These are phyloP conservation scores for Citeromyces hawaiiensis DNA, from an alignment of 1,139 yeast genomes.

Conservation along the genomic window DNA sequence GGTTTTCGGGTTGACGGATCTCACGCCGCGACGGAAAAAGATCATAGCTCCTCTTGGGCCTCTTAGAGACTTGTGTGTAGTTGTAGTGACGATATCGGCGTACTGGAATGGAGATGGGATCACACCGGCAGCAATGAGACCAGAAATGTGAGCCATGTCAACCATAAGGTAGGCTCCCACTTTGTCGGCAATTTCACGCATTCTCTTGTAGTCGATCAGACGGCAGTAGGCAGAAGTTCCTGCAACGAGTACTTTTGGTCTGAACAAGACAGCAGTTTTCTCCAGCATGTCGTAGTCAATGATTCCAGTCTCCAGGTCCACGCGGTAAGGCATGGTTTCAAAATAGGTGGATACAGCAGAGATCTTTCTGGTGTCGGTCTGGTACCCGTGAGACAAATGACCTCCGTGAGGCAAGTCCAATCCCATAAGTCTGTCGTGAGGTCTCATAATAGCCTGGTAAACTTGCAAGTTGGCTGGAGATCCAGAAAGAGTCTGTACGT, in stretches of 20 bases:
- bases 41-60: slow-evolving; percentile 99
- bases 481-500: slow-evolving; percentile 91
- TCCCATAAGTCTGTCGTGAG: slow-evolving; percentile 95
- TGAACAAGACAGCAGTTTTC: slow-evolving; percentile 75
- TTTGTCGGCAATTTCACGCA: slow-evolving; percentile 93
- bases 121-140: slow-evolving; percentile 92
- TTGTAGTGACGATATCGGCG: slow-evolving; percentile 95
- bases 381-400: slow-evolving; percentile 96
- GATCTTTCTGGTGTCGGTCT: slow-evolving; percentile 88
- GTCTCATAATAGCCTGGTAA: slow-evolving; percentile 88
- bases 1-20: slow-evolving; percentile 79
- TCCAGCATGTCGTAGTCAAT: slow-evolving; percentile 93
- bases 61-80: slow-evolving; percentile 95
- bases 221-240: slow-evolving; percentile 98
- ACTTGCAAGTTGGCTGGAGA: slow-evolving; percentile 97
- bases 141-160: slow-evolving; percentile 98
- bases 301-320: slow-evolving; percentile 79
- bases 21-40: slow-evolving; percentile 93
- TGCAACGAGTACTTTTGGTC: slow-evolving; percentile 93
- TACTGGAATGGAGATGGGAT: slow-evolving; percentile 93
- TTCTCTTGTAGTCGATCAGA: slow-evolving; percentile 85
- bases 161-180: slow-evolving; percentile 94
- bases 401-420: slow-evolving; percentile 97
- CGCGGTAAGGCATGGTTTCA: slow-evolving; percentile 97
- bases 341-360: slow-evolving; percentile 93